Base-by-base conservation (phyloP, 176 grass and related monocot species). In the Carex parvula region DNA sequence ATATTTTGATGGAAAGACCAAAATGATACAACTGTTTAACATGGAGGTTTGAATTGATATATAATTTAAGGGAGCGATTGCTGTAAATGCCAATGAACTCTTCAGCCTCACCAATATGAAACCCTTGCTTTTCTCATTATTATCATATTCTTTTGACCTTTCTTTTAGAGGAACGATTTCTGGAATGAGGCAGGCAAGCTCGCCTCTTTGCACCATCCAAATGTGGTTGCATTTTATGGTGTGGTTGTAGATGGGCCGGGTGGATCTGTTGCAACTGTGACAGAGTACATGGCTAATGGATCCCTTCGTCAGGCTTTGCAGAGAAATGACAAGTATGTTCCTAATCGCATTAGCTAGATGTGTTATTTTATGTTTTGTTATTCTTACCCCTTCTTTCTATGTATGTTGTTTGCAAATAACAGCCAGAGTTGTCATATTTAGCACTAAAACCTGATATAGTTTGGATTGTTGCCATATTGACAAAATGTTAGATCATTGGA, bases 211-310 rank as follows among this genome's bases (percentile, higher is more conserved):
- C 96, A 99, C 85, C 93, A 99, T 88, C 96, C 96, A 67, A 99
- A 99, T 85, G 96, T 99, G 37, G 93, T 99, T 59, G 96, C 96
- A 32, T 99, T 99, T 81, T 99, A 99, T 64, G 96, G 96, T 78
- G 87, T 99, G 90, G 93, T 95, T 83, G 59, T 95, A 42, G 96
- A 99, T 87, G 89, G 90, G 20, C 93, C 93, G 13, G 96, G 84
- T 42, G 96, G 91, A 88, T 89, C 89, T 86, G 90, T 99, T 83
- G 96, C 96, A 89, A 99, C 96, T 3, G 96, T 99, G 68, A 99
- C 96, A 0, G 96, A 99, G 62, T 99, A 93, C 87, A 99, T 99
- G 96, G 93, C 91, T 85, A 99, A 95, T 88, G 96, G 96, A 70
- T 99, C 96, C 22, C 93, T 99, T 86, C 89, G 91, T 75, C 96